Evolutionary conservation across 441 rosid genomes (phyloP).

Genomic region (Pelargonium australe): DNA sequence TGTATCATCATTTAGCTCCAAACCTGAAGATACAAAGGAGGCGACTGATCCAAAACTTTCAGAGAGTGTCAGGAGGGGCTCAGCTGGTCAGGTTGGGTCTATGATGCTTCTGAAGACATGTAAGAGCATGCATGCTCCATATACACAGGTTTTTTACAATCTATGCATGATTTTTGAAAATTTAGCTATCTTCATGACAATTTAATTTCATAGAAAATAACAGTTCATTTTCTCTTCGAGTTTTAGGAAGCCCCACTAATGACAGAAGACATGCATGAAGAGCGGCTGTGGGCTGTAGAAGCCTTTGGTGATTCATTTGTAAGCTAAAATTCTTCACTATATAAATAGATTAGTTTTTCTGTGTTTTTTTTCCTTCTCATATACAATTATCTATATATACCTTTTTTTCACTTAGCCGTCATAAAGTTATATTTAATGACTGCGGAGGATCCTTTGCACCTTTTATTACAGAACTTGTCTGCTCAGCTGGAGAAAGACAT

Average conservation of each 20-base stretch:
- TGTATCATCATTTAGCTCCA: slow-evolving; percentile 23
- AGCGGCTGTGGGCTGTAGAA: slow-evolving; percentile 85
- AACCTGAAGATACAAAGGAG: slow-evolving; percentile 26
- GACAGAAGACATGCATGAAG: slow-evolving; percentile 99
- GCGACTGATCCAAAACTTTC: slow-evolving; percentile 35
- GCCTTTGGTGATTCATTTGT: slow-evolving; percentile 80
- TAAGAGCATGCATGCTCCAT: slow-evolving; percentile 88
- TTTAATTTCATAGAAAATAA: slow-evolving; percentile 12
- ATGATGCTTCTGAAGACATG: slow-evolving; percentile 79
- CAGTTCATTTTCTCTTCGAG: slow-evolving; percentile 8
- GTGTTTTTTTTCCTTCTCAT: background rate
- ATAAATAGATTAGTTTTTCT: background rate
- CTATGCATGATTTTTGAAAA: background rate
- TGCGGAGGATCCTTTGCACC: slow-evolving; percentile 14
- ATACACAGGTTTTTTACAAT: slow-evolving; percentile 53
- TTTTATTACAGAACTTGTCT: slow-evolving; percentile 75
- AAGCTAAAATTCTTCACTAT: slow-evolving; percentile 31
- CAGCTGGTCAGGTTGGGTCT: slow-evolving; percentile 76
- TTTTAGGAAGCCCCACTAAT: slow-evolving; percentile 79
- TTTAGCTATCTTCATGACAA: background rate
- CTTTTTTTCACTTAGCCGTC: background rate
- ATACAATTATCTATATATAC: background rate
- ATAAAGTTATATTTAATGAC: slow-evolving; percentile 15
- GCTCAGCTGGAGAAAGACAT: slow-evolving; percentile 96
- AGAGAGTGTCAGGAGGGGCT: slow-evolving; percentile 59